Base-by-base conservation (phyloP, 345 rosid species). In the Gossypium mustelinum region DNA sequence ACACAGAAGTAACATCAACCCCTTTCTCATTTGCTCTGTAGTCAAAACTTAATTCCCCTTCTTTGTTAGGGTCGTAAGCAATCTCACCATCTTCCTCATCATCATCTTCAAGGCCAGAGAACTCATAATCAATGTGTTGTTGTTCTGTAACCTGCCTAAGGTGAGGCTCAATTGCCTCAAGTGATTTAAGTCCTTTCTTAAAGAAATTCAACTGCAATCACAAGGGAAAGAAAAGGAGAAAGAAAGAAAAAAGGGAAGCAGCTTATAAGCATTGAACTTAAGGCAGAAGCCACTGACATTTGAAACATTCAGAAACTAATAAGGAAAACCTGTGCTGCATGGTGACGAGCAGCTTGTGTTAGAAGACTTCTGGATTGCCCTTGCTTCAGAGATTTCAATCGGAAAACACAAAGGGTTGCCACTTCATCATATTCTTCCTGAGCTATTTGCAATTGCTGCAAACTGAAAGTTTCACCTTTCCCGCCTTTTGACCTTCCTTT, bases 321-420 rank as follows among this genome's bases (percentile, higher is more conserved):
- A 56, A 63, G 70, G 55, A 70, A 75, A 74, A 96, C 99, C 95
- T 96, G 99, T 77, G 99, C 98, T 66, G 97, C 91, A 80, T 96
- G 97, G 82, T 96, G 99, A 59, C 93, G 97, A 56, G 91, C 90
- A 72, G 92, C 97, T 83, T 93, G 99, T 18, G 97, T 93, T 16
- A 96, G 87, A 77, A 96, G 93, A 84, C 98, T 93, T 69, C 97
- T 87, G 61, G 88, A 86, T 80, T 92, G 98, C 65, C 97, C 97
- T 85, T 89, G 94, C 78, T 96, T 93, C 77, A 96, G 87, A 20
- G 99, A 96, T 82, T 93, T 96, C 82, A 93, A 68, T 54, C 99
- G 87, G 64, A 96, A 96, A 71, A 87, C 89, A 72, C 93, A 96
- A 65, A 90, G 82, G 62, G 88, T 92, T 63, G 99, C 98, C 76